Conservation (phyloP, 2,329 filamentous ascomycete species). For the Xylariaceae sp. region DNA sequence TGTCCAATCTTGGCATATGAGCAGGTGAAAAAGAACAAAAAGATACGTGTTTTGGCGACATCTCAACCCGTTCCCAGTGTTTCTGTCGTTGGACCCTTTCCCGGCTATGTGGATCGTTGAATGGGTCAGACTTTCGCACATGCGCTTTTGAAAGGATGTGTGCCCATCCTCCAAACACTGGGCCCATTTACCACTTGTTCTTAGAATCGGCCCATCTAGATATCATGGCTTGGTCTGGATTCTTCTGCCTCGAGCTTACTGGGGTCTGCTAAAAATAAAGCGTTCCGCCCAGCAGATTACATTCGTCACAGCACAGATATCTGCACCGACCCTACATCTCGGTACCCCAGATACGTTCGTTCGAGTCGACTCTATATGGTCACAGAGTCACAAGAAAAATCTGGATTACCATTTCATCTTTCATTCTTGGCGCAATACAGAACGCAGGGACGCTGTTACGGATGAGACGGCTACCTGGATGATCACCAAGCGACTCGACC, state of each 20-base stretch:
- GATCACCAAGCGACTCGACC: constrained; percentile 28
- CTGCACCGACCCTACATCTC: not conserved
- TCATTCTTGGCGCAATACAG: constrained; percentile 11
- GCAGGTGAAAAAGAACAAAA: no score
- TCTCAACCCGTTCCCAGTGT: no score
- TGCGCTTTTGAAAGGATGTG: no score
- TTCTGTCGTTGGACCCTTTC: no score
- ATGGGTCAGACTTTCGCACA: no score
- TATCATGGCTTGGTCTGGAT: constrained; percentile 12
- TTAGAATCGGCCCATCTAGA: constrained; percentile 12
- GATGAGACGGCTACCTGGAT: constrained; percentile 6
- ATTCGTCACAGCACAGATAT: constrained; percentile 6
- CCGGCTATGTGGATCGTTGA: no score
- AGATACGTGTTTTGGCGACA: no score
- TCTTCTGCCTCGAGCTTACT: not conserved
- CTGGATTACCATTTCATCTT: constrained; percentile 9
- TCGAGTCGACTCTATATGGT: constrained; percentile 10
- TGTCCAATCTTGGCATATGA: no score
- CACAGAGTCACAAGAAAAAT: constrained; percentile 5
- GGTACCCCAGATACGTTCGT: constrained; percentile 8
- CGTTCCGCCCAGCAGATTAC: constrained; percentile 6
- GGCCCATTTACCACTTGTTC: constrained; percentile 1
- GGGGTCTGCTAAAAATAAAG: no score
- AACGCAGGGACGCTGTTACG: constrained; percentile 6
- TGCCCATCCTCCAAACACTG: not conserved